Percentiles rank a stretch among this genome's conserved stretches.
phyloP scores from a whole-genome alignment of 371 early-diverging fungal genomes.

The Mucor irregularis region DNA sequence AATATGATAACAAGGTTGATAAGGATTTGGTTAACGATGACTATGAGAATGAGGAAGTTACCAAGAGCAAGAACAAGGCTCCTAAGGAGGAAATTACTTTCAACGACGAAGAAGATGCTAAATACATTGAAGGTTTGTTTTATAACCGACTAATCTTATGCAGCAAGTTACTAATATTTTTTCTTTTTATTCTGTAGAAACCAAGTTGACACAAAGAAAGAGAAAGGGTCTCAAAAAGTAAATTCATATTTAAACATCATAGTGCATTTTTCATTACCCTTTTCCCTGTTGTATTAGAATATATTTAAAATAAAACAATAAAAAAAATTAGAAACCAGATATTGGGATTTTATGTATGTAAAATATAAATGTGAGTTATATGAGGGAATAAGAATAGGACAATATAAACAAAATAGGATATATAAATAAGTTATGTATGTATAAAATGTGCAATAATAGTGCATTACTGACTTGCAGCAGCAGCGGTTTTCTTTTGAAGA shows the following conservation, averaged over 20 bases:
- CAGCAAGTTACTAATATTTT: not conserved
- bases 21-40: conserved; percentile 19
- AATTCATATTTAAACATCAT: not conserved
- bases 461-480: no score
- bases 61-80: conserved; percentile 16
- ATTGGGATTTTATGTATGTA: no score
- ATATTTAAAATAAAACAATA: no score
- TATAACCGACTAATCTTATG: not conserved
- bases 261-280: not conserved
- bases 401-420: no score
- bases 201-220: conserved; percentile 18
- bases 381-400: no score
- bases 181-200: not conserved
- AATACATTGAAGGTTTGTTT: conserved; percentile 54
- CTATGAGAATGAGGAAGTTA: conserved; percentile 10
- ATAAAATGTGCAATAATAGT: no score
- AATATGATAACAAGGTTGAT: conserved; percentile 51
- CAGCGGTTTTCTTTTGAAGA: not conserved
- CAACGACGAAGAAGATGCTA: conserved; percentile 72
- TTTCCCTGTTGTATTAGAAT: not conserved
- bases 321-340: no score
- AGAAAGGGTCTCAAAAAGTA: conserved; percentile 14
- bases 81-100: conserved; percentile 47
- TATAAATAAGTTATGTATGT: no score
- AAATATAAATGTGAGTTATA: no score